A percentile compares a stretch with the other conserved stretches of the same genome.
phyloP scores from a whole-genome alignment of 768 basidiomycete genomes.

The Tulasnella sp. region DNA sequence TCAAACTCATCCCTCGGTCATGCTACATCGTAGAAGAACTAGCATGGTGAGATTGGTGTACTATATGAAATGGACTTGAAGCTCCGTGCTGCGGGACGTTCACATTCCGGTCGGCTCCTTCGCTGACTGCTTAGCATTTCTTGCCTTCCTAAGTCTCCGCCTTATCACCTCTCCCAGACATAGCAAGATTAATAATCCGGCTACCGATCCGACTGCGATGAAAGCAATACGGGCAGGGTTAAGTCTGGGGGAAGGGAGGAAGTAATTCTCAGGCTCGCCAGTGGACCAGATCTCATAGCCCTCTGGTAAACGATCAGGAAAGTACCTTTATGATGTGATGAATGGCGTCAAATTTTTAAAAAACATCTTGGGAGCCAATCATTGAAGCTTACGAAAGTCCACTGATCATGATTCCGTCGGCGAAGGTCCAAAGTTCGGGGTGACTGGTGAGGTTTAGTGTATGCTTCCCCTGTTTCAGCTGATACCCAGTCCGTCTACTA shows the following conservation, averaged over 20 bases:
- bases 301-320: background rate
- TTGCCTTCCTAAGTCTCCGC: background rate
- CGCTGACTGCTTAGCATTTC: background rate
- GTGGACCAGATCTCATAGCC: background rate
- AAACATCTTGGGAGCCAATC: background rate
- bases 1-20: too few relatives aligned
- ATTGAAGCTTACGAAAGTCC: background rate
- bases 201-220: background rate
- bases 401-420: background rate
- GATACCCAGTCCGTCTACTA: background rate
- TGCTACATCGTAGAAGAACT: background rate
- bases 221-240: background rate
- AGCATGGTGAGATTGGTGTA: background rate
- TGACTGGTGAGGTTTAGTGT: background rate
- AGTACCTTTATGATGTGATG: background rate
- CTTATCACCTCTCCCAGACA: background rate
- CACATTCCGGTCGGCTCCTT: background rate
- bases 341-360: background rate
- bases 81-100: background rate
- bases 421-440: too few relatives aligned
- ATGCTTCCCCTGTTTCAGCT: background rate
- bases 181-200: background rate
- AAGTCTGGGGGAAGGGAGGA: too few relatives aligned
- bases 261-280: too few relatives aligned
- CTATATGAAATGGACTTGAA: background rate